These are phyloP conservation scores for Dittrichia graveolens DNA, from an alignment of 129 eudicot species.

Conservation along the genomic window DNA sequence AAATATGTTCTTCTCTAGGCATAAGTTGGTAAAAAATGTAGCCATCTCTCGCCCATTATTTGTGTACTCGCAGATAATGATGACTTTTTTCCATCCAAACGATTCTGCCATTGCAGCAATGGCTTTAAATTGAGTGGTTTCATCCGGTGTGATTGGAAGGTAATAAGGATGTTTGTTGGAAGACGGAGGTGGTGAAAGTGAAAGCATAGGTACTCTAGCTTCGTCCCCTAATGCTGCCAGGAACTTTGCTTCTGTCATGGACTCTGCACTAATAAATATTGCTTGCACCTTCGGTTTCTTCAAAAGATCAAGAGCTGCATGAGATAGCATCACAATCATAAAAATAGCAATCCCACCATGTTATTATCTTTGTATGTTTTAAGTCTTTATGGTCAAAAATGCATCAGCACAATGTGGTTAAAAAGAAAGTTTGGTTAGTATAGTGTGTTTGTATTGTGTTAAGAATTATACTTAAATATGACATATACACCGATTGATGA, in stretches of 20 bases:
- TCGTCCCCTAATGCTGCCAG: conserved; percentile 32
- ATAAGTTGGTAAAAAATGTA: conserved; percentile 6
- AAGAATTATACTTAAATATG: no score
- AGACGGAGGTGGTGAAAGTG: conserved; percentile 37
- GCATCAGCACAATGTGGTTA: no score
- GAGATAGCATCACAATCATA: conserved; percentile 23
- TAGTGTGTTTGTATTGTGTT: no score
- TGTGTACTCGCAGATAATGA: conserved; percentile 41
- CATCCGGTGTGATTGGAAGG: conserved; percentile 39
- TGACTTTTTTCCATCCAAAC: conserved; percentile 31
- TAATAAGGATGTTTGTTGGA: conserved; percentile 34
- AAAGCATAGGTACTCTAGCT: conserved; percentile 47
- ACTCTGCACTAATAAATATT: conserved; percentile 36
- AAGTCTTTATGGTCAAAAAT: no score
- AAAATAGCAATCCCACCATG: not conserved
- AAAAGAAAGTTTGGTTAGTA: no score
- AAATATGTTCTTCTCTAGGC: conserved; percentile 24
- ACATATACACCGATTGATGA: no score
- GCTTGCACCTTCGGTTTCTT: conserved; percentile 41
- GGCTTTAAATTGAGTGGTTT: conserved; percentile 40
- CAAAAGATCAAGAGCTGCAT: conserved; percentile 51
- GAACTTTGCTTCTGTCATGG: conserved; percentile 35
- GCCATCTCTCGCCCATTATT: conserved; percentile 27
- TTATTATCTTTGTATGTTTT: not conserved
- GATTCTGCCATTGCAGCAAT: conserved; percentile 39